Conservation (phyloP, 805 yeast genomes). For the Candida cerambycidarum region DNA sequence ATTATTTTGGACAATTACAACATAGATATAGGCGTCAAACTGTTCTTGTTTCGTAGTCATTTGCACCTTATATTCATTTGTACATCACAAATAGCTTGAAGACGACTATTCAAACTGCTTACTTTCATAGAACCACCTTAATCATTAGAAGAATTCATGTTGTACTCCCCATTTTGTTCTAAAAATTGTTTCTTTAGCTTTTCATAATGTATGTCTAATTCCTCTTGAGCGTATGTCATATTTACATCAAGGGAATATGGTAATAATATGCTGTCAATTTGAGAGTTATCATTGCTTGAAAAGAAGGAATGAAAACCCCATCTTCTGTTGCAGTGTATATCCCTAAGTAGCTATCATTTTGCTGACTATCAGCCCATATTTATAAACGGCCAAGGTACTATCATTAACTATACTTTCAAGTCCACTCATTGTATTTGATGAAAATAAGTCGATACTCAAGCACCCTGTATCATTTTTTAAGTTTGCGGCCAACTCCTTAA, state of each 20-base stretch:
- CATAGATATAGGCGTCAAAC: not conserved
- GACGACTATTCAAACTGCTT: not conserved
- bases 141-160: not conserved
- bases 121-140: not conserved
- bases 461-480: not conserved
- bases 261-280: slow-evolving; percentile 3
- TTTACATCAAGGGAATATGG: slow-evolving; percentile 2
- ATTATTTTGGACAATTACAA: not conserved
- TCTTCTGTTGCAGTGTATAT: slow-evolving; percentile 8
- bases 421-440: slow-evolving; percentile 7
- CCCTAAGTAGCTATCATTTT: slow-evolving; percentile 9
- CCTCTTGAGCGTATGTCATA: not conserved
- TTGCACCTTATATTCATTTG: not conserved
- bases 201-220: slow-evolving; percentile 3
- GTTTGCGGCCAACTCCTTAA: not conserved
- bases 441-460: slow-evolving; percentile 3
- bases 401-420: slow-evolving; percentile 7
- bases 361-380: slow-evolving; percentile 8
- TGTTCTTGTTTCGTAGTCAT: not conserved
- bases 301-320: slow-evolving; percentile 7
- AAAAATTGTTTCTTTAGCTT: slow-evolving; percentile 1
- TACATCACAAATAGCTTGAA: not conserved
- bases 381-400: slow-evolving; percentile 1
- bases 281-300: slow-evolving; percentile 5
- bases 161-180: slow-evolving; percentile 1